Conservation (phyloP, 2,329 filamentous ascomycete species). For the Dendryphion nanum region DNA sequence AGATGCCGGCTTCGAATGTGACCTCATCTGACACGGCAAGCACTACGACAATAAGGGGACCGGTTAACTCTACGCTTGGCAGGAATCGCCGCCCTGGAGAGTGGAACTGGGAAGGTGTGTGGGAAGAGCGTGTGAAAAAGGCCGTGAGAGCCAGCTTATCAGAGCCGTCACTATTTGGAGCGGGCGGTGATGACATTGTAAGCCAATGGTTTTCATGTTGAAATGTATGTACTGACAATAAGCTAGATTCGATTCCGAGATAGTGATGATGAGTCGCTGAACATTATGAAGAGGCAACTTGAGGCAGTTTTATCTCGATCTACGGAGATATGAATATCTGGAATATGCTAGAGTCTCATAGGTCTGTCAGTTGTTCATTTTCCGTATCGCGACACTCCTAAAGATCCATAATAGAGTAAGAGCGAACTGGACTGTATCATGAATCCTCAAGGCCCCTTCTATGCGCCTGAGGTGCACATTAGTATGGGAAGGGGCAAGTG, state of each 20-base stretch:
- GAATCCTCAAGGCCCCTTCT: too few species aligned
- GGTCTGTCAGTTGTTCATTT: too few species aligned
- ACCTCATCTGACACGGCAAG: slow-evolving; percentile 24
- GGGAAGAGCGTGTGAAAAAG: slow-evolving; percentile 84
- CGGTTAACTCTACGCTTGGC: slow-evolving; percentile 34
- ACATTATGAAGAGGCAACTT: slow-evolving; percentile 31
- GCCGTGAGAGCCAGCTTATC: slow-evolving; percentile 74
- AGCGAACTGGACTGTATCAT: too few species aligned
- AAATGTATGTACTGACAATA: slow-evolving; percentile 6
- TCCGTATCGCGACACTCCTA: too few species aligned
- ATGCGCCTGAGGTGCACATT: too few species aligned
- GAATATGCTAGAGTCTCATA: too few species aligned
- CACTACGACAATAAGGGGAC: slow-evolving; percentile 8
- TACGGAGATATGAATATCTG: slow-evolving; percentile 11
- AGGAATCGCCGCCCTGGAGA: slow-evolving; percentile 68
- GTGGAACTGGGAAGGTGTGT: slow-evolving; percentile 98
- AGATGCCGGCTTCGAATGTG: slow-evolving; percentile 13
- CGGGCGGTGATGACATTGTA: slow-evolving; percentile 70
- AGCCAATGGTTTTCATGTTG: slow-evolving; percentile 4
- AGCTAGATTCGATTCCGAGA: slow-evolving; percentile 40
- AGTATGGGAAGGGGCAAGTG: too few species aligned
- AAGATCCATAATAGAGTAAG: too few species aligned
- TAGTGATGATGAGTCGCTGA: slow-evolving; percentile 30
- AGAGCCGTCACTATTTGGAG: slow-evolving; percentile 76
- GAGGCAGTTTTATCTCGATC: slow-evolving; percentile 16